Evolutionary conservation across 345 rosid genomes (phyloP), one percentile per base, ranked within the genome.

Genomic region (Jatropha curcas): DNA sequence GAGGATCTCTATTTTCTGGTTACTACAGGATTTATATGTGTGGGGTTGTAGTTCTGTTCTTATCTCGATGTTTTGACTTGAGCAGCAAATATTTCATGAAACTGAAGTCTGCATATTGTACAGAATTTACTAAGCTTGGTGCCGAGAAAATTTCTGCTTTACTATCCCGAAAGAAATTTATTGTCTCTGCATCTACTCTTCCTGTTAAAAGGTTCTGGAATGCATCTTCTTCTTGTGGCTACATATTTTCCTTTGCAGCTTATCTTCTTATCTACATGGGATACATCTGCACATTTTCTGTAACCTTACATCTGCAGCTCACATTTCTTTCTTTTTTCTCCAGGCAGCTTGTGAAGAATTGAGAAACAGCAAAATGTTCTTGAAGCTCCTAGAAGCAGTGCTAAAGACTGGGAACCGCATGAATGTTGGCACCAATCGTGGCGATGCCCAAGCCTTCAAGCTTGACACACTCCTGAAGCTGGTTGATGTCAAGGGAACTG

Each of bases 361-460:
- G 65, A 87, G 71, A 84, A 95, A 80, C 75, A 95, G 96, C 71
- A 80, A 88, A 69, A 85, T 91, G 92, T 93, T 95, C 81, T 68
- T 90, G 65, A 95, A 91, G 84, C 98, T 95, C 74, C 76, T 91
- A 6, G 97, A 95, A 80, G 99, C 99, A 2, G 98, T 95, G 67
- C 93, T 93, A 22, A 91, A 85, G 76, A 93, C 99, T 0, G 97
- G 99, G 60, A 93, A 95, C 80, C 82, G 96, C 30, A 93, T 93
- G 99, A 93, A 95, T 55, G 87, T 91, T 48, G 96, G 96, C 68
- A 95, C 99, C n/a, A 89, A 88, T 71, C 88, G 93, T 7, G 97
- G 99, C 0, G 96, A 90, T 59, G 99, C 99, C 0, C 94, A 84
- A 2, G 97, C 99, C 39, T 95, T 93, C 88, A 95, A 93, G 91